Conservation (phyloP, 83 land plant genomes). For the Picea abies region DNA sequence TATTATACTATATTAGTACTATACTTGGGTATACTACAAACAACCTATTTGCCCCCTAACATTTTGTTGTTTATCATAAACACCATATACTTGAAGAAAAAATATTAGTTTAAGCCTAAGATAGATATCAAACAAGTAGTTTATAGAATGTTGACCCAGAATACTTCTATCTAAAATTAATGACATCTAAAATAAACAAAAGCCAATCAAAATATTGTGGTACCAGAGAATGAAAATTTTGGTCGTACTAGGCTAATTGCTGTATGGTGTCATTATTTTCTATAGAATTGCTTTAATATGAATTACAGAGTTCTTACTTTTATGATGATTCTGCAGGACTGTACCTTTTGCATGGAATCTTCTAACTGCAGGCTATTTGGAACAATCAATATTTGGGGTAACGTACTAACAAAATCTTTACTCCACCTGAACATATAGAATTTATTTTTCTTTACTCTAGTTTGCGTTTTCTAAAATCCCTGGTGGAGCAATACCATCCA, state of each 20-base stretch:
- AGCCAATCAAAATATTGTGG: not conserved
- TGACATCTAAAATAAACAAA: not conserved
- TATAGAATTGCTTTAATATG: not conserved
- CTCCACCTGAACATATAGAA: not conserved
- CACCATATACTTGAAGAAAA: no score
- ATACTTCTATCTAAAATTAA: not conserved
- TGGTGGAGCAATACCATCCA: not conserved
- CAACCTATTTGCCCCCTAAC: no score
- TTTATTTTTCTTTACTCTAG: not conserved
- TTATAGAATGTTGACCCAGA: not conserved
- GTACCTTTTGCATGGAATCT: slow-evolving; percentile 96
- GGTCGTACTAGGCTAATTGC: not conserved
- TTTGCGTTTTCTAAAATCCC: not conserved
- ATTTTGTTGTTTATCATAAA: no score
- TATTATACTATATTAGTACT: no score
- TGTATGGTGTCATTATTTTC: not conserved
- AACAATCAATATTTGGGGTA: slow-evolving; percentile 83
- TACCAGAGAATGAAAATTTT: slow-evolving; percentile 1
- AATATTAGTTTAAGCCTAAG: no score
- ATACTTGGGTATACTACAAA: no score
- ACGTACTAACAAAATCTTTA: not conserved
- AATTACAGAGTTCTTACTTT: not conserved
- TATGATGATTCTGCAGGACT: slow-evolving; percentile 55
- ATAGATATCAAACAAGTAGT: no score
- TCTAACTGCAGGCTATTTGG: slow-evolving; percentile 87